These are phyloP conservation scores for Candida succiphila DNA, from an alignment of 805 yeast genomes.

Conservation along the genomic window DNA sequence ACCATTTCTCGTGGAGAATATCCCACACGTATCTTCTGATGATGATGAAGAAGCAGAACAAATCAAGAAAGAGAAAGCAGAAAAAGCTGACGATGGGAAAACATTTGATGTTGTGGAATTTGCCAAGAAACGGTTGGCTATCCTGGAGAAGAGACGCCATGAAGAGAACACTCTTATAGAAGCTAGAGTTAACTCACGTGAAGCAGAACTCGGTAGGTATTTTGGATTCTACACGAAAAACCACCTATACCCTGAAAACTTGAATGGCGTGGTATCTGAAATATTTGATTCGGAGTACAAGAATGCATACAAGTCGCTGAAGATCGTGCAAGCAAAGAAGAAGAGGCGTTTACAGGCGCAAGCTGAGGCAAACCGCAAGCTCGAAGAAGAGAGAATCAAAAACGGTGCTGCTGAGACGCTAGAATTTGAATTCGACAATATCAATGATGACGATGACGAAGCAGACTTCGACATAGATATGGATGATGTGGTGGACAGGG, in stretches of 20 bases:
- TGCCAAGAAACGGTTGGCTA: constrained; percentile 35
- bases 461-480: constrained; percentile 5
- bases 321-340: constrained; percentile 23
- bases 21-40: background rate
- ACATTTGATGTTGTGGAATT: constrained; percentile 48
- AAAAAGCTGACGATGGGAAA: constrained; percentile 9
- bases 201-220: constrained; percentile 16
- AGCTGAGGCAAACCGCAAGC: constrained; percentile 18
- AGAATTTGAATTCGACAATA: constrained; percentile 8
- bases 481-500: constrained; percentile 11
- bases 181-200: constrained; percentile 22
- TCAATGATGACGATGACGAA: constrained; percentile 2
- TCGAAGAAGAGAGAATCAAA: constrained; percentile 11
- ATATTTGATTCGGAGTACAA: constrained; percentile 12
- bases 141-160: constrained; percentile 23
- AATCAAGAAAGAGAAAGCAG: constrained; percentile 7
- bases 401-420: constrained; percentile 10
- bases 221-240: constrained; percentile 22
- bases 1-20: background rate
- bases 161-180: constrained; percentile 24
- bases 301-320: constrained; percentile 16
- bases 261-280: constrained; percentile 9
- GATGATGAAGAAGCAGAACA: constrained; percentile 2
- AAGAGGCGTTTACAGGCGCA: constrained; percentile 16
- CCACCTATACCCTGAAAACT: constrained; percentile 12